A percentile compares a stretch with the other conserved stretches of the same genome.
Conservation (phyloP, 2,329 filamentous ascomycete species). For the Xenoacremonium recifei region DNA sequence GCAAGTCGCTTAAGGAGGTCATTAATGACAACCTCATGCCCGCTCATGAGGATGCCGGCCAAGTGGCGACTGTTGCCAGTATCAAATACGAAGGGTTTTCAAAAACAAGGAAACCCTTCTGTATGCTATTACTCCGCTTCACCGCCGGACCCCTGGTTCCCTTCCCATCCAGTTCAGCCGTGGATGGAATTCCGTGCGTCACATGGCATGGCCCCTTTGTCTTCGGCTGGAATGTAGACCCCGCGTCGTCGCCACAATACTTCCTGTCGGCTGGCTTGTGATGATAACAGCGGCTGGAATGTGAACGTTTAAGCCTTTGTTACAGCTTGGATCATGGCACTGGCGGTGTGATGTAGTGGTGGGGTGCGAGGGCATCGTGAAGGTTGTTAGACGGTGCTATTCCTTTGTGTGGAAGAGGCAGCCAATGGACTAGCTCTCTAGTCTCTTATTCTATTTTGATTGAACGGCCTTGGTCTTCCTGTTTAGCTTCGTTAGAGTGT, state of each 20-base stretch:
- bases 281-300: slow-evolving; percentile 11
- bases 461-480: no score
- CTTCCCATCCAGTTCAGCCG: not conserved
- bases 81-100: not conserved
- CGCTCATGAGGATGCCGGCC: not conserved
- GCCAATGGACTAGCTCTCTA: no score
- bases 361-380: no score
- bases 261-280: not conserved
- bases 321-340: not conserved
- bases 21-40: not conserved
- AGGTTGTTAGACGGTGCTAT: no score
- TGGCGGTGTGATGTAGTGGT: no score
- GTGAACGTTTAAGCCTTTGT: slow-evolving; percentile 1
- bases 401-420: no score
- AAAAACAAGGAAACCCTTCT: not conserved
- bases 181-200: slow-evolving; percentile 8
- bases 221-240: slow-evolving; percentile 8
- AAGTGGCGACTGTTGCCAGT: no score
- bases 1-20: no score
- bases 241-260: not conserved
- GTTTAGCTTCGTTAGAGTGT: no score
- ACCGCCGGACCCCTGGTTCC: not conserved
- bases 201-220: slow-evolving; percentile 12
- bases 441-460: no score
- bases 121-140: no score